Percentiles rank a stretch among this genome's conserved stretches.
These are phyloP conservation scores for Obelidium mucronatum DNA, from an alignment of 192 early-diverging fungal genomes.

Conservation along the genomic window DNA sequence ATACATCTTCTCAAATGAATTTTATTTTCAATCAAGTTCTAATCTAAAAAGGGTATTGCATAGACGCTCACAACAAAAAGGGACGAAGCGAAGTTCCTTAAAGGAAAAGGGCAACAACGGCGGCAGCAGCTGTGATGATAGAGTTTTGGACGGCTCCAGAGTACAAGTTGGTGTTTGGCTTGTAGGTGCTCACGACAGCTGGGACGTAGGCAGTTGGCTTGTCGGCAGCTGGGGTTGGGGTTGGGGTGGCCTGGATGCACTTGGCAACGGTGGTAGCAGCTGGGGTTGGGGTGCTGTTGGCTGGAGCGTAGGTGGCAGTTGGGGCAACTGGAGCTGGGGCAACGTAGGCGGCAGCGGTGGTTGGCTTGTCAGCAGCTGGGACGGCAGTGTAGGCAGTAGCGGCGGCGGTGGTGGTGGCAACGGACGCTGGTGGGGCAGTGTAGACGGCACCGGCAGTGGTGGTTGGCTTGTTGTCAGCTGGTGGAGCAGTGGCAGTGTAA, in stretches of 20 bases:
- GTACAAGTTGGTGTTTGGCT: constrained; percentile 15
- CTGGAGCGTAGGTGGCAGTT: not conserved
- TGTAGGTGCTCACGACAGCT: constrained; percentile 6
- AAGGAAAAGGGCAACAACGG: constrained; percentile 22
- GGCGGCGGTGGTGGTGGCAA: too few relatives aligned
- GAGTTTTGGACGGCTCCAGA: not conserved
- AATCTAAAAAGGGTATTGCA: too few relatives aligned
- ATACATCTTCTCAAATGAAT: too few relatives aligned
- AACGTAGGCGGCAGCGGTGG: too few relatives aligned
- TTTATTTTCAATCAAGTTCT: too few relatives aligned
- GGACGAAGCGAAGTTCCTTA: too few relatives aligned
- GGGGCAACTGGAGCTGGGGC: not conserved
- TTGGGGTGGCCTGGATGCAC: constrained; percentile 14
- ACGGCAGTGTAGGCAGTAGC: too few relatives aligned
- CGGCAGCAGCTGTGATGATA: constrained; percentile 11
- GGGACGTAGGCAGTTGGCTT: not conserved
- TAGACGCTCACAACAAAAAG: too few relatives aligned
- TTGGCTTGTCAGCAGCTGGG: too few relatives aligned
- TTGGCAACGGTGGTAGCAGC: constrained; percentile 3
- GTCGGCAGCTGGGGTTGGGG: constrained; percentile 17
- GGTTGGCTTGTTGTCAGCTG: too few relatives aligned
- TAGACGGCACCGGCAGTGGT: too few relatives aligned
- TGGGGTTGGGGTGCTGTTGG: not conserved
- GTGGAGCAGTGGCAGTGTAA: not conserved
- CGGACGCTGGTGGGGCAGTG: too few relatives aligned